Percentiles rank a stretch among this genome's conserved stretches.
phyloP scores from a whole-genome alignment of 371 early-diverging fungal genomes.

The Gilbertella persicaria region DNA sequence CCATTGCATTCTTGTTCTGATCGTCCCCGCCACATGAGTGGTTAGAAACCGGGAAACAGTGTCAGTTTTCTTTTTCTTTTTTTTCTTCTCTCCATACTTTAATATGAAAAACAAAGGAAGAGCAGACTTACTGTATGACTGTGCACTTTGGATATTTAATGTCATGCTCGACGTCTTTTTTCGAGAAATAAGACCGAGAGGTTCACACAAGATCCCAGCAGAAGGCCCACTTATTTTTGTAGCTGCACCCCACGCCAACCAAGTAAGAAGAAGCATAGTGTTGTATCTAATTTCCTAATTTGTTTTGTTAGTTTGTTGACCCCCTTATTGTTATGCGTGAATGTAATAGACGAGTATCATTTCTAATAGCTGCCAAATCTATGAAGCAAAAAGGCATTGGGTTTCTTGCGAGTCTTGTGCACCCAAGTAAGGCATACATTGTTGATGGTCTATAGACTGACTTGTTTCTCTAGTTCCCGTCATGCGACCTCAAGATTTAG shows the following conservation, averaged over 20 bases:
- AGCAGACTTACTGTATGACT: conserved; percentile 33
- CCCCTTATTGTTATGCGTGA: conserved; percentile 85
- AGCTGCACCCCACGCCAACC: conserved; percentile 96
- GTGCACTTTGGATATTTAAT: conserved; percentile 57
- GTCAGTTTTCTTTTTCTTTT: neutral
- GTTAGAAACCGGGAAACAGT: too few species aligned
- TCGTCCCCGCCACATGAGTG: too few species aligned
- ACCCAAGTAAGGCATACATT: conserved; percentile 58
- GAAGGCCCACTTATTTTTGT: conserved; percentile 93
- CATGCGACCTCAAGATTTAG: conserved; percentile 85
- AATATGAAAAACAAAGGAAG: conserved; percentile 1
- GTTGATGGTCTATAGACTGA: neutral
- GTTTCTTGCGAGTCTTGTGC: conserved; percentile 69
- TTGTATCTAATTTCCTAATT: neutral
- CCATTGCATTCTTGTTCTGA: too few species aligned
- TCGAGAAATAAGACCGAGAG: conserved; percentile 86
- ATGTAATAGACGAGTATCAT: conserved; percentile 80
- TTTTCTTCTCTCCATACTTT: neutral
- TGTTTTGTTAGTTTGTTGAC: conserved; percentile 80
- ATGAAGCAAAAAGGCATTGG: conserved; percentile 88
- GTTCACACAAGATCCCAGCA: conserved; percentile 83
- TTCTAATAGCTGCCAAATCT: conserved; percentile 85
- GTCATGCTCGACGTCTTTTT: conserved; percentile 82
- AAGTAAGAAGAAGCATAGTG: conserved; percentile 47
- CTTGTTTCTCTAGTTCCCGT: conserved; percentile 75